Evolutionary conservation across 192 early-diverging fungal genomes (phyloP).

Genomic region (Gorgonomyces haynaldii): DNA sequence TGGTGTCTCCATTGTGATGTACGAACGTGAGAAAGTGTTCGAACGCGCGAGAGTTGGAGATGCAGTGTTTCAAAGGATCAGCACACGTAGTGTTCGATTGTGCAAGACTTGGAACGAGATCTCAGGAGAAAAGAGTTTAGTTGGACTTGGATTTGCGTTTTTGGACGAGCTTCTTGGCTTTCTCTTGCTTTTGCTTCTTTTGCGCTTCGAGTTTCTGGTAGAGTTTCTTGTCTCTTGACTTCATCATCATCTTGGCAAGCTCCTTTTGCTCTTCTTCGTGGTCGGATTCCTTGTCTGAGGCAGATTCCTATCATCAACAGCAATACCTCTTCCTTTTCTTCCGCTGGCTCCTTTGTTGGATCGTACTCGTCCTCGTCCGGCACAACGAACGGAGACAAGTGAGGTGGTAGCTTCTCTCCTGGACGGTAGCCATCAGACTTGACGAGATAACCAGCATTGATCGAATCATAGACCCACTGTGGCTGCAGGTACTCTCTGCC

Average conservation of each 20-base stretch:
- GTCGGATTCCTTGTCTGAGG: slow-evolving; percentile 39
- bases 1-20: no score
- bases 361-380: slow-evolving; percentile 79
- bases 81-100: no score
- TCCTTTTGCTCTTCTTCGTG: slow-evolving; percentile 55
- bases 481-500: slow-evolving; percentile 80
- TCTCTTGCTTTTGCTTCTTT: slow-evolving; percentile 55
- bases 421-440: slow-evolving; percentile 52
- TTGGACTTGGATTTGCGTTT: no score
- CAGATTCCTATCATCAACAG: slow-evolving; percentile 10
- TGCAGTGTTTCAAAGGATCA: no score
- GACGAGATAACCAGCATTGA: slow-evolving; percentile 75
- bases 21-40: no score
- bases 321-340: slow-evolving; percentile 40
- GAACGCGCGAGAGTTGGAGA: no score
- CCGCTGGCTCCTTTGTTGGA: slow-evolving; percentile 51
- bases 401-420: slow-evolving; percentile 77
- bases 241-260: slow-evolving; percentile 79
- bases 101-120: no score
- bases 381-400: slow-evolving; percentile 88
- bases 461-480: slow-evolving; percentile 95
- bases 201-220: slow-evolving; percentile 69
- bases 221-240: slow-evolving; percentile 65
- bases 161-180: slow-evolving; percentile 21
- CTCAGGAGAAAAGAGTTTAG: no score